Evolutionary conservation across 768 basidiomycete genomes (phyloP), one percentile per base, ranked within the genome.

Genomic region (Naganishia friedmannii): DNA sequence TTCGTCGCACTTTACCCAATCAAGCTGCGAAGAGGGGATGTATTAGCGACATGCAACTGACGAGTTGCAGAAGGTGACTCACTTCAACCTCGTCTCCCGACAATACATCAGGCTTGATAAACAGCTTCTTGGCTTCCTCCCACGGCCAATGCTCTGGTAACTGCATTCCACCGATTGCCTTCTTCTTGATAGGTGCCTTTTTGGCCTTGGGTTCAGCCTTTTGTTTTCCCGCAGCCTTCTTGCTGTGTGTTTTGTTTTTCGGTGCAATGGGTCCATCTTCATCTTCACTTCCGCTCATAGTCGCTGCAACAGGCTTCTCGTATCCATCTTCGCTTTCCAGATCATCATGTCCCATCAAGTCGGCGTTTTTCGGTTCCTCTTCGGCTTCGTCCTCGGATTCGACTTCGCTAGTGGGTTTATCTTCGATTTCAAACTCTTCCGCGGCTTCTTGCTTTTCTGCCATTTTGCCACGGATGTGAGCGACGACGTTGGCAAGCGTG

Each of bases 91-190:
- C 85, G 56, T 89, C 88, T 2, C 92, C 89, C 29, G 92, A 90
- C 9, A 87, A 83, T 26, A 99, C 95, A 70, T 96, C 92, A 1
- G 96, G 96, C 63, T 89, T 87, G 81, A 89, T 82, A 77, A 99
- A 99, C 29, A 99, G 77, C 78, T 88, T 86, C 82, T 93, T 93
- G 45, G 96, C 96, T 72, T 93, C 89, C 79, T 94, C 88, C 91
- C 92, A 98, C 57, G 92, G 92, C 95, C 95, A 99, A 70, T 95
- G 88, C 54, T 93, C 93, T 0, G 96, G 95, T 45, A 97, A 85
- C 23, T 85, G 83, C 60, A 93, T 83, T 0, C 88, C 88, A 8
- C 90, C 92, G 57, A 89, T 91, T 46, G 72, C 71, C 34, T 65
- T 75, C 65, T 77, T 88, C 71, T 86, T 77, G 32, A 67, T 67